phyloP scores from a whole-genome alignment of 495 filamentous ascomycete species.

The Penicillium bovifimosum region DNA sequence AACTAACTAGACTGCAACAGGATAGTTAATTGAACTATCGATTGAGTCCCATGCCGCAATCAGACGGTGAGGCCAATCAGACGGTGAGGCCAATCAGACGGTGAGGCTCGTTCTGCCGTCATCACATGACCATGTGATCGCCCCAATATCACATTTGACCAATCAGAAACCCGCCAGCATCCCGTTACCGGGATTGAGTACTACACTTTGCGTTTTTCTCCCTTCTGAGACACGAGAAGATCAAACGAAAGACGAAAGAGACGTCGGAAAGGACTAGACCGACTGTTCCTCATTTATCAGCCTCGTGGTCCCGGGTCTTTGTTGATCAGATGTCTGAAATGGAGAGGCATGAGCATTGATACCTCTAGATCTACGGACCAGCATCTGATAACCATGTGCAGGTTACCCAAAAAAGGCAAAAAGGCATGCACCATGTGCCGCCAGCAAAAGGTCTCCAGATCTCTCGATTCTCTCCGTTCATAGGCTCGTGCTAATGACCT shows the following conservation, averaged over 20 bases:
- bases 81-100: no score
- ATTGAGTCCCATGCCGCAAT: no score
- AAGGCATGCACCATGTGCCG: constrained; percentile 44
- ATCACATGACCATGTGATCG: constrained; percentile 31
- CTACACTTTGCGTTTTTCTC: neutral
- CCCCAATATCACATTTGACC: constrained; percentile 20
- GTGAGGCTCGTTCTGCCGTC: constrained; percentile 26
- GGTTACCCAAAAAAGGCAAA: constrained; percentile 37
- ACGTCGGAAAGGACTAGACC: neutral
- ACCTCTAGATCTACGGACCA: neutral
- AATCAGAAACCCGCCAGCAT: constrained; percentile 1
- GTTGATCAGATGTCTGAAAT: neutral
- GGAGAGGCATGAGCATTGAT: constrained; percentile 12
- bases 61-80: no score
- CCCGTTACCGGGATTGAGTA: constrained; percentile 5
- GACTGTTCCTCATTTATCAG: neutral
- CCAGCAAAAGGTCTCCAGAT: constrained; percentile 35
- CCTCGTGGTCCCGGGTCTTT: neutral
- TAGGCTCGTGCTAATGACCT: neutral
- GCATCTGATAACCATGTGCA: constrained; percentile 4
- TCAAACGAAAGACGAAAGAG: neutral
- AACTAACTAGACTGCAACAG: no score
- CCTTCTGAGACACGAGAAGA: neutral
- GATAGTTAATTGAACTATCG: no score
- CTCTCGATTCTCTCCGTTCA: no score